A percentile compares a stretch with the other conserved stretches of the same genome.
phyloP scores from a whole-genome alignment of 306 rosid genomes.

The Adenanthera pavonina region DNA sequence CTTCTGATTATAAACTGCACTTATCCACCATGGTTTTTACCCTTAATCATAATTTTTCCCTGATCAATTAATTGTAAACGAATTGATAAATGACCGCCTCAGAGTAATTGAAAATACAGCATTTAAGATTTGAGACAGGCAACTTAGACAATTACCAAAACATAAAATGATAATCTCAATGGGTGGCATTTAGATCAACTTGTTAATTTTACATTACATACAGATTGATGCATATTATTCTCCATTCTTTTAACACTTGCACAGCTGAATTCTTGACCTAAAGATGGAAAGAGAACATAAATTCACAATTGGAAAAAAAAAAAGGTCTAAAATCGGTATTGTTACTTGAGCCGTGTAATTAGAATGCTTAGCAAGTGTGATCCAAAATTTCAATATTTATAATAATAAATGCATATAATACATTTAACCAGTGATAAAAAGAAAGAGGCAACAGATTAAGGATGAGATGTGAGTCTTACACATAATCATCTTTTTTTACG shows the following conservation, averaged over 20 bases:
- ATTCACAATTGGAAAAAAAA: no score
- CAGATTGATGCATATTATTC: constrained; percentile 42
- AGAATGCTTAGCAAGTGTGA: background rate
- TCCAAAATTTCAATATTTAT: no score
- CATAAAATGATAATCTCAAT: no score
- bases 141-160: no score
- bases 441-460: no score
- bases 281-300: constrained; percentile 5
- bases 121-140: no score
- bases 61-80: no score
- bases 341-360: constrained; percentile 43
- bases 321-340: constrained; percentile 40
- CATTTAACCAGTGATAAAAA: no score
- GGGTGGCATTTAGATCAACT: constrained; percentile 34
- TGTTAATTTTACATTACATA: constrained; percentile 50
- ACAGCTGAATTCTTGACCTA: constrained; percentile 38
- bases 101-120: background rate
- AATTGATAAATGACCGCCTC: background rate
- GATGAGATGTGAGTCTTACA: background rate
- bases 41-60: no score
- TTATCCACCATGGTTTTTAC: no score
- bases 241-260: constrained; percentile 48
- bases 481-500: background rate
- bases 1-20: no score
- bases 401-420: no score